Evolutionary conservation across 2,329 filamentous ascomycete species (phyloP).

Genomic region (Rutstroemia sydowiana): DNA sequence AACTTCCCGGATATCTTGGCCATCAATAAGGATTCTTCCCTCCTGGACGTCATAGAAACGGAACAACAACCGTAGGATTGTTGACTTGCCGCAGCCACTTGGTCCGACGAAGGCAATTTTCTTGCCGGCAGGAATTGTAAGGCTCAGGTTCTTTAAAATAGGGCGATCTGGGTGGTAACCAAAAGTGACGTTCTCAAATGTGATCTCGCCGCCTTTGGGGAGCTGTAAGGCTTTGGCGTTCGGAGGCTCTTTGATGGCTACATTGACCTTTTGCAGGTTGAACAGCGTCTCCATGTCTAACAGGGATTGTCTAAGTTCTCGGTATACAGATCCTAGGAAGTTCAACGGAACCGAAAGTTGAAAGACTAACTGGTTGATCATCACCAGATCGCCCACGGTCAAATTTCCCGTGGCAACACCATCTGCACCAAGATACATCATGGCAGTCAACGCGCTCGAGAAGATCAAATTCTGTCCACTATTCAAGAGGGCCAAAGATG

Average conservation of each 20-base stretch:
- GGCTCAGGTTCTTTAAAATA: conserved; percentile 28
- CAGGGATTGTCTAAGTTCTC: conserved; percentile 87
- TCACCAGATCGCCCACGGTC: conserved; percentile 92
- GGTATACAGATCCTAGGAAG: conserved; percentile 96
- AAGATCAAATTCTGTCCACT: conserved; percentile 96
- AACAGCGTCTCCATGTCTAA: conserved; percentile 99
- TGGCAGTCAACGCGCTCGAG: conserved; percentile 82
- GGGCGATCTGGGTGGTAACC: conserved; percentile 15
- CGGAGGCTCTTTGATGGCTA: conserved; percentile 71
- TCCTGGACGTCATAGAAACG: conserved; percentile 49
- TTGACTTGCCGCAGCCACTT: conserved; percentile 52
- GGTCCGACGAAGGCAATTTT: conserved; percentile 50
- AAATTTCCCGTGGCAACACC: conserved; percentile 75
- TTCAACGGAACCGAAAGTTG: conserved; percentile 95
- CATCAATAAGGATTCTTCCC: conserved; percentile 17
- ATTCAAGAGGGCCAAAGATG: conserved; percentile 87
- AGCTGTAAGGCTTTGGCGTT: conserved; percentile 68
- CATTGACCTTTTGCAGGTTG: conserved; percentile 93
- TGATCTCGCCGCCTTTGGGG: conserved; percentile 75
- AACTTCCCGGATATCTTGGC: conserved; percentile 13
- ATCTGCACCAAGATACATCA: conserved; percentile 96
- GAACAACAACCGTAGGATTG: conserved; percentile 46
- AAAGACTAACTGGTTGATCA: conserved; percentile 98
- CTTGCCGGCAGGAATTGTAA: conserved; percentile 28
- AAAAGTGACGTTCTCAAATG: conserved; percentile 54